These are phyloP conservation scores for Gillenia trifoliata DNA, from an alignment of 306 rosid genomes.

Conservation along the genomic window DNA sequence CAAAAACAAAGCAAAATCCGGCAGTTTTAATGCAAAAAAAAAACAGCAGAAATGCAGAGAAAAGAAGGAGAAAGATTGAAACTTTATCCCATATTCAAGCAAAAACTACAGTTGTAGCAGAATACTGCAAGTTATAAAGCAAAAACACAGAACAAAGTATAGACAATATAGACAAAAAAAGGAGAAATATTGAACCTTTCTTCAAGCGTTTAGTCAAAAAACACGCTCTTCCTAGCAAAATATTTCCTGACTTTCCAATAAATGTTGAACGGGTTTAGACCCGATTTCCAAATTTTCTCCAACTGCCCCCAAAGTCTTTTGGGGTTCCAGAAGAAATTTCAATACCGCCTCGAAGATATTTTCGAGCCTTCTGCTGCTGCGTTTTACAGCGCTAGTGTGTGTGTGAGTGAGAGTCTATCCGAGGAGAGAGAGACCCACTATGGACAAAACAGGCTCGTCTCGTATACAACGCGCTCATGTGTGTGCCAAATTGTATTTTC, in stretches of 20 bases:
- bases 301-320: background rate
- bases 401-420: too few relatives aligned
- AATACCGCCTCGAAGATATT: background rate
- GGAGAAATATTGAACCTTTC: background rate
- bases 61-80: background rate
- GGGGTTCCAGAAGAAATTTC: background rate
- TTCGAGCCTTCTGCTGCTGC: background rate
- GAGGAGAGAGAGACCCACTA: background rate
- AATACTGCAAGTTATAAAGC: background rate
- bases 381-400: background rate
- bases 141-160: background rate
- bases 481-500: background rate
- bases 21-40: background rate
- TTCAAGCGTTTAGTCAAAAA: conserved; percentile 5
- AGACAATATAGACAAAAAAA: background rate
- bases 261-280: background rate
- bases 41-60: background rate
- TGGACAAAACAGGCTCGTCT: background rate
- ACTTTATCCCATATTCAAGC: background rate
- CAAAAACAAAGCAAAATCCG: background rate
- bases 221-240: background rate
- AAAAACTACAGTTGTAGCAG: background rate
- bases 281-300: background rate
- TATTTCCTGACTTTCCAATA: background rate
- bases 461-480: conserved; percentile 1